phyloP scores from a whole-genome alignment of 2,329 filamentous ascomycete genomes.

The Cytospora mali region DNA sequence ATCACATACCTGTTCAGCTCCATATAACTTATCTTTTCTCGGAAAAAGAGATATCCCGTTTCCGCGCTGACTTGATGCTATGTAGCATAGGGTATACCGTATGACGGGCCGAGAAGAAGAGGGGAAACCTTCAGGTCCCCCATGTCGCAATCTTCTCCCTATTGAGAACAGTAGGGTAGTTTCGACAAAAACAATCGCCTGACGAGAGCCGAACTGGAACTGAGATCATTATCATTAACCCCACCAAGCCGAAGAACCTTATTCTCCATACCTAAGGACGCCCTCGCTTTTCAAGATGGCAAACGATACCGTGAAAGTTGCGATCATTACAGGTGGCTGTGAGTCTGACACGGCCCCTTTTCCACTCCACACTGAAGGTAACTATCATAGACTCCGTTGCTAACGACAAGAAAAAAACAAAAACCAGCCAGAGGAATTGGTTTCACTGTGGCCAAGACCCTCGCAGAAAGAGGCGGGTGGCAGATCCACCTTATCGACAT shows the following conservation, averaged over 20 bases:
- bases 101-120: too few relatives aligned
- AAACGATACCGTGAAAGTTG: neutral
- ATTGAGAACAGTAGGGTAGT: too few relatives aligned
- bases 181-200: too few relatives aligned
- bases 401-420: neutral
- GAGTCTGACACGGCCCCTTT: neutral
- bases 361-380: neutral
- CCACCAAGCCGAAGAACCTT: neutral
- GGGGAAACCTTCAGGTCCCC: neutral
- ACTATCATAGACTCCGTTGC: neutral
- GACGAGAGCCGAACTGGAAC: too few relatives aligned
- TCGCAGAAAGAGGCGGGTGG: slow-evolving; percentile 42
- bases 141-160: neutral
- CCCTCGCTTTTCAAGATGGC: neutral
- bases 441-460: slow-evolving; percentile 43
- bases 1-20: too few relatives aligned
- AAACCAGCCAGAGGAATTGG: slow-evolving; percentile 48
- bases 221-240: neutral
- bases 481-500: slow-evolving; percentile 45
- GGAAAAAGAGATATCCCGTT: slow-evolving; percentile 14
- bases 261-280: neutral
- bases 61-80: too few relatives aligned
- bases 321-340: slow-evolving; percentile 20
- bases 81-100: too few relatives aligned
- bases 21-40: too few relatives aligned